phyloP scores from a whole-genome alignment of 305 asterid genomes.

The Lippia alba region DNA sequence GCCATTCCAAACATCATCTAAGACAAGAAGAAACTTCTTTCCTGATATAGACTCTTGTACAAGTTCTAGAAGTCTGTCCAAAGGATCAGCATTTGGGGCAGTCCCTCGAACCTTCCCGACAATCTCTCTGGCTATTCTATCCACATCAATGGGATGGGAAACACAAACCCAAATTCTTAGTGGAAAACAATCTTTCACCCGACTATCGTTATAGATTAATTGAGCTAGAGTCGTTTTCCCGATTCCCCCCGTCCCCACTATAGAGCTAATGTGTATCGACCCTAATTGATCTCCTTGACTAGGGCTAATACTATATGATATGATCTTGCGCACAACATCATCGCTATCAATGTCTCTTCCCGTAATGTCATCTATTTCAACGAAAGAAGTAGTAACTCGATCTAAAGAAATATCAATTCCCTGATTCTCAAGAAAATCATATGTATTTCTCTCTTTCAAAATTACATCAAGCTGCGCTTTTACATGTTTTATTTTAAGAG shows the following conservation, averaged over 20 bases:
- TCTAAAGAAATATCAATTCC: neutral
- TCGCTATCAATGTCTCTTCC: neutral
- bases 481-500: no score
- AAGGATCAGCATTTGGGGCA: neutral
- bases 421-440: no score
- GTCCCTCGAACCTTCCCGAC: neutral
- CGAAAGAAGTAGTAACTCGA: neutral
- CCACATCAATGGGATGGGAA: neutral
- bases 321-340: neutral
- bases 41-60: neutral
- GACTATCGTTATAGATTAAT: neutral
- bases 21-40: neutral
- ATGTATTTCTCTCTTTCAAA: neutral
- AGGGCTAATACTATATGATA: neutral
- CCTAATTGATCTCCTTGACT: neutral
- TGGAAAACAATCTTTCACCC: neutral
- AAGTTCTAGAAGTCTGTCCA: neutral
- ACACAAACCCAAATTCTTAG: neutral
- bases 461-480: neutral
- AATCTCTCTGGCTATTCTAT: neutral
- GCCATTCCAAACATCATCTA: neutral
- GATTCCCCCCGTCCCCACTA: neutral
- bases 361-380: neutral
- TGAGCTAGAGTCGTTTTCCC: neutral
- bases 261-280: neutral